Evolutionary conservation across 495 filamentous ascomycete species (phyloP), one percentile per base, ranked within the genome.

Genomic region (Neurospora tetraspora): DNA sequence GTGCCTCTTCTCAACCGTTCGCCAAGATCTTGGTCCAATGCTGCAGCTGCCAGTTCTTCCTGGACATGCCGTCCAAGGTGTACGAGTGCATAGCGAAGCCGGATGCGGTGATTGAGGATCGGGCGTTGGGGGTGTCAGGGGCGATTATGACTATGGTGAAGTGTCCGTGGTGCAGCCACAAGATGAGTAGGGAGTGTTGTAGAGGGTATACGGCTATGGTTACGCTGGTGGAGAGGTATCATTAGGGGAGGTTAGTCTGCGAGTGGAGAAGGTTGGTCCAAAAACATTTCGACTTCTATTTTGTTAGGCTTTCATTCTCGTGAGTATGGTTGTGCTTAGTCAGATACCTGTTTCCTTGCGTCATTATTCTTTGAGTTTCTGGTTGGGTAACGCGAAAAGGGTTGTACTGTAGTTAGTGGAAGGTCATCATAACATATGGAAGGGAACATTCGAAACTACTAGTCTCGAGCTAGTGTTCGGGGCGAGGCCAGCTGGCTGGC

Each of bases 1-100:
- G 86, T 87, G 53, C 53, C 27, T 65, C 27, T 34, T 65, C 53
- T 18, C 53, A 65, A 59, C 85, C 89, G 0, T 79, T 94, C 59
- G 89, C 88, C 40, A 95, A 94, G 80, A 83, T 93, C 72, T 89
- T 95, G 73, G 91, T 94, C 7, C 90, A 94, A 71, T 95, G 92
- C 78, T 95, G 92, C 79, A 87, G 85, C 71, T 95, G 92, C 85
- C 90, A 90, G 71, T 93, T 90, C 79, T 94, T 91, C 86, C 91
- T 94, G 80, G 92, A 94, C 75, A 87, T 93, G 80, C 92, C 92
- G 11, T 90, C 89, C 11, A 88, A 90, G 59, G 83, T 92, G 69
- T 94, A 94, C 76, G 89, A 91, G 71, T 91, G 86, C 76, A 91
- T 93, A 85, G 88, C 89, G 23, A 88, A 87, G 74, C 87, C 89